These are phyloP conservation scores for Populus ilicifolia DNA, from an alignment of 345 rosid species.

Conservation along the genomic window DNA sequence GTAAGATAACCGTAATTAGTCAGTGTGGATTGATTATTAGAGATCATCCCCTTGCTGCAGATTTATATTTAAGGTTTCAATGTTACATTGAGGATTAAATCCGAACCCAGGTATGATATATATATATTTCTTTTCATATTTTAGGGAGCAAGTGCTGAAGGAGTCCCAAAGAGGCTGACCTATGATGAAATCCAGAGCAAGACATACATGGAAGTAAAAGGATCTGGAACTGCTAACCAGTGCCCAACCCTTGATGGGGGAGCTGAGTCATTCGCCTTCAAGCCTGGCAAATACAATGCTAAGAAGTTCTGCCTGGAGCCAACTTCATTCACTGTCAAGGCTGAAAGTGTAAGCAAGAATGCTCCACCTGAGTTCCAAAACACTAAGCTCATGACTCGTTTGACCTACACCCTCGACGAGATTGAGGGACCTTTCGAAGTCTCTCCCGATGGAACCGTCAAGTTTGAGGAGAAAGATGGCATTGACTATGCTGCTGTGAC, in stretches of 20 bases:
- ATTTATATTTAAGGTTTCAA: neutral
- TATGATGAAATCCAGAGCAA: conserved; percentile 92
- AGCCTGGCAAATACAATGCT: conserved; percentile 74
- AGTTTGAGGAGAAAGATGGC: conserved; percentile 81
- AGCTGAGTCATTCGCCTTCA: conserved; percentile 61
- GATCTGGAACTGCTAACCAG: conserved; percentile 92
- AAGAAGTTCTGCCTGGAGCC: conserved; percentile 93
- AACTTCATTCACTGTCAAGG: conserved; percentile 95
- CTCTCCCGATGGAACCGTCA: conserved; percentile 50
- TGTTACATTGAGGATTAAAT: neutral
- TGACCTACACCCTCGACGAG: conserved; percentile 93
- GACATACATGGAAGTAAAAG: conserved; percentile 93
- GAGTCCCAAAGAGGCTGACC: conserved; percentile 81
- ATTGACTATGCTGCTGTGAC: conserved; percentile 89
- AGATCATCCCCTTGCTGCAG: neutral
- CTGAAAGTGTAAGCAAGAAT: conserved; percentile 76
- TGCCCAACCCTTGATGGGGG: conserved; percentile 89
- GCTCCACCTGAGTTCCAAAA: conserved; percentile 86
- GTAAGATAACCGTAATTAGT: neutral
- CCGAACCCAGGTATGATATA: neutral
- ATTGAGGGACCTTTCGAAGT: conserved; percentile 96
- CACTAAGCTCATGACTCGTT: conserved; percentile 96
- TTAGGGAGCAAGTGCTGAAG: conserved; percentile 92
- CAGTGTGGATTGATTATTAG: neutral
- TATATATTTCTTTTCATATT: neutral